A percentile compares a stretch with the other conserved stretches of the same genome.
Conservation (phyloP, 805 yeast species). For the Wickerhamiella parazyma region DNA sequence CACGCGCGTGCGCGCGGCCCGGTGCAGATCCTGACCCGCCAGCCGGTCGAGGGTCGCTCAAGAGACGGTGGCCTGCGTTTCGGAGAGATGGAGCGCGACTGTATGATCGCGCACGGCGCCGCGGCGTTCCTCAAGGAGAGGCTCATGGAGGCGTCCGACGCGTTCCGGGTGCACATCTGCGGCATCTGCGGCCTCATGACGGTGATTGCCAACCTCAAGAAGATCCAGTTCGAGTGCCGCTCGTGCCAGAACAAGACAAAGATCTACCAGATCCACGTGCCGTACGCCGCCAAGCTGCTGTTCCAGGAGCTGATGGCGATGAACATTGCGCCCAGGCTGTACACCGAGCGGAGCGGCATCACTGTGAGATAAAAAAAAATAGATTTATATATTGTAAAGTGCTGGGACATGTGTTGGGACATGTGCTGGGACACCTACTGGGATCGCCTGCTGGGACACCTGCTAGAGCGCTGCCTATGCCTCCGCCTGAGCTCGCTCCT, state of each 20-base stretch:
- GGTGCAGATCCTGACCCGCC: conserved; percentile 92
- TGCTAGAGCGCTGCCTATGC: too few species aligned
- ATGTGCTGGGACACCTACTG: too few species aligned
- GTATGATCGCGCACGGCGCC: conserved; percentile 99
- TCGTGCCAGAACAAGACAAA: conserved; percentile 97
- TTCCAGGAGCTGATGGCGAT: conserved; percentile 99
- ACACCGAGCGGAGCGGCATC: conserved; percentile 75
- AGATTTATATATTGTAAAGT: too few species aligned
- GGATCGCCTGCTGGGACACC: too few species aligned
- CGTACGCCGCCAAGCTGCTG: conserved; percentile 93
- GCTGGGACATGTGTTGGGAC: too few species aligned
- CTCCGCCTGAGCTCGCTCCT: conserved; percentile 38
- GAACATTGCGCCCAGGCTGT: conserved; percentile 95
- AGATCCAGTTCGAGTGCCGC: conserved; percentile 96
- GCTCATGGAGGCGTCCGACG: conserved; percentile 97
- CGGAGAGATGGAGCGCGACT: conserved; percentile 99
- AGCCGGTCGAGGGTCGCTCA: conserved; percentile 98
- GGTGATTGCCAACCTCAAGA: conserved; percentile 93
- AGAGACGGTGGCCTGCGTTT: conserved; percentile 98
- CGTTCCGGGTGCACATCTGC: conserved; percentile 95
- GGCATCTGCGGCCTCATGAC: conserved; percentile 98
- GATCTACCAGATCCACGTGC: conserved; percentile 93
- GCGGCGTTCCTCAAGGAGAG: conserved; percentile 97
- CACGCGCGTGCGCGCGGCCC: conserved; percentile 99
- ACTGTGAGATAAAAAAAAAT: conserved; percentile 19